Evolutionary conservation across 805 yeast species (phyloP), one percentile per base, ranked within the genome.

Genomic region (Wickerhamomyces rabaulensis): DNA sequence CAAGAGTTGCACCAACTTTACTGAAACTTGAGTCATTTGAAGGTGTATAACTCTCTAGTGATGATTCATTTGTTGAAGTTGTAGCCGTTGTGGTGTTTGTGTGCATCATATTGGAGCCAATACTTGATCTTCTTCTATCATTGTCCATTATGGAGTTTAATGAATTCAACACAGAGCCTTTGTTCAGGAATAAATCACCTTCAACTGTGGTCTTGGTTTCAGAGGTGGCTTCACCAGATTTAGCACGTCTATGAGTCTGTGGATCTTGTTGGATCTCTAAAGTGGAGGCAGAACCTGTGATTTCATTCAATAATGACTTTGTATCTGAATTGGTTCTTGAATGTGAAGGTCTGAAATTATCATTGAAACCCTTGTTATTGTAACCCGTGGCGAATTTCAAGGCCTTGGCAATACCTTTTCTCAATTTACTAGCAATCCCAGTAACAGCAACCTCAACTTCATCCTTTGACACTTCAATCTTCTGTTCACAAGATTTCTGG

Each of bases 381-480:
- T 51, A 29, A 2, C 62, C 58, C 10, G 51, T 40, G 6, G 63
- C 58, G 40, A 59, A 50, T 39, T 57, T 54, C 47, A 61, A 43
- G 6, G 64, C 64, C 39, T 52, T 58, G 6, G 56, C 62, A 35
- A 60, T 47, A 2, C 62, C 55, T 36, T 53, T 54, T 9, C 52
- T 78, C 39, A 88, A 71, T 45, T 82, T 73, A 43, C 79, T 75
- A 8, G 90, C 91, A 42, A 89, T 74, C n/a, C 96, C 96, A 31
- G 82, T 75, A 3, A 89, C 89, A 1, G 96, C 96, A 50, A 80
- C 77, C 51, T 81, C 77, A 8, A 87, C 75, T 49, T 89, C 96
- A 47, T 82, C 83, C 41, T 72, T 75, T 2, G 84, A 73, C 8
- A 85, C 82, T 33, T 76, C 75, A 43, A 84, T 80, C 56, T 71